Evolutionary conservation across 306 rosid genomes (phyloP), one percentile per base, ranked within the genome.

Genomic region (Castanospermum australe): DNA sequence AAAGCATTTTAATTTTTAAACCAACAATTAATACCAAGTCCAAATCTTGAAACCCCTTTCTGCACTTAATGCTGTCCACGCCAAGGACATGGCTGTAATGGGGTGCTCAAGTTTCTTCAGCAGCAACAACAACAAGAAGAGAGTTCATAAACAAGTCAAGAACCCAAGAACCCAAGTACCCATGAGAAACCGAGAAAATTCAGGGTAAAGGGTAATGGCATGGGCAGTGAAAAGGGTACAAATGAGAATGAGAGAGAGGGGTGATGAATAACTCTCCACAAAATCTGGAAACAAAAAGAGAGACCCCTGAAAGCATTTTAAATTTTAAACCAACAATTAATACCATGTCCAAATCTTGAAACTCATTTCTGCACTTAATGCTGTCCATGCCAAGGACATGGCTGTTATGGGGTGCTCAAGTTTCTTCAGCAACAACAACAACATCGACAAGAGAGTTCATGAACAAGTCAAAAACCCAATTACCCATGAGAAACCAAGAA

Each of bases 381-480:
- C 3, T 59, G 15, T 51, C 65, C 36, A 62, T 35, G 72, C 39
- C 4, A 20, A 47, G 44, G 21, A n/a, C 72, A 47, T 69, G 32
- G 21, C 6, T 8, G 1, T 48, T 24, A 24, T 69, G 41, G 10
- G 59, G 18, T 52, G 5, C 12, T 64, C 7, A 32, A 18, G 35
- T 20, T 76, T 69, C 50, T 13, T 55, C 28, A 50, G 7, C 55
- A 36, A 0, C 55, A 65, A 22, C 22, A 77, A 38, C 69, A 71
- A 10, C 63, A 77, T n/a, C n/a, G n/a, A 52, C 3, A 36, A 36
- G 9, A 45, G 12, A 33, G 25, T 14, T 32, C 56, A 73, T 36
- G 30, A 41, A 28, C 35, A 80, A 71, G 50, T 80, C 14, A 72
- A 69, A 24, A 63, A 24, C 14, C 68, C 77, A 35, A 75, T 70